These are phyloP conservation scores for Nicotiana sylvestris DNA, from an alignment of 257 asterid species.

Conservation along the genomic window DNA sequence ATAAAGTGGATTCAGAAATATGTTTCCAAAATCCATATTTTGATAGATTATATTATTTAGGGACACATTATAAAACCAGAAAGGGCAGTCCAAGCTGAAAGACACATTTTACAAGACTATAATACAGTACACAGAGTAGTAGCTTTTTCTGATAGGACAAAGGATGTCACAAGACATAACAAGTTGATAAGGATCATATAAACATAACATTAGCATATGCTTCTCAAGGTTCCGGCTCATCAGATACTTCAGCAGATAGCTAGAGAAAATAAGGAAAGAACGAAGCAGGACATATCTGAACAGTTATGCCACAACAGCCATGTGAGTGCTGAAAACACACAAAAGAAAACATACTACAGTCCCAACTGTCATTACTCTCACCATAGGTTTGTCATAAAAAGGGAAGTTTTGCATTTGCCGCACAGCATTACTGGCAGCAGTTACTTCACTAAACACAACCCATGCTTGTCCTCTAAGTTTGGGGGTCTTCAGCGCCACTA, in stretches of 20 bases:
- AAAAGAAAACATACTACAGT: not conserved
- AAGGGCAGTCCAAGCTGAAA: not conserved
- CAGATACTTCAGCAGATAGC: not conserved
- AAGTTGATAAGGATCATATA: not conserved
- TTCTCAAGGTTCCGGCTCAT: not conserved
- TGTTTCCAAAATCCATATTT: not conserved
- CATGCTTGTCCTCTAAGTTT: slow-evolving; percentile 99
- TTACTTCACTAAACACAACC: slow-evolving; percentile 93
- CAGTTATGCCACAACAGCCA: not conserved
- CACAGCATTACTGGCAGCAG: slow-evolving; percentile 95
- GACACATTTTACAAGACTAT: not conserved
- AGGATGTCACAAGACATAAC: not conserved
- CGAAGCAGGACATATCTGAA: not conserved
- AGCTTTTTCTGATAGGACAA: not conserved
- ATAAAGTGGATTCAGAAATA: not conserved
- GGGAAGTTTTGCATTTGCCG: slow-evolving; percentile 98
- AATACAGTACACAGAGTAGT: not conserved
- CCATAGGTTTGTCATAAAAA: slow-evolving; percentile 93
- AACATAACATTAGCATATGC: not conserved
- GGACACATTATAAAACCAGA: not conserved
- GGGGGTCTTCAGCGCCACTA: slow-evolving; percentile 83
- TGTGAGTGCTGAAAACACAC: not conserved
- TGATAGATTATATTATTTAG: not conserved
- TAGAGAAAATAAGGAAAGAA: not conserved
- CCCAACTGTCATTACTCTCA: slow-evolving; percentile 26